Conservation (phyloP, 1,139 yeast species). For the Spathaspora sp. region DNA sequence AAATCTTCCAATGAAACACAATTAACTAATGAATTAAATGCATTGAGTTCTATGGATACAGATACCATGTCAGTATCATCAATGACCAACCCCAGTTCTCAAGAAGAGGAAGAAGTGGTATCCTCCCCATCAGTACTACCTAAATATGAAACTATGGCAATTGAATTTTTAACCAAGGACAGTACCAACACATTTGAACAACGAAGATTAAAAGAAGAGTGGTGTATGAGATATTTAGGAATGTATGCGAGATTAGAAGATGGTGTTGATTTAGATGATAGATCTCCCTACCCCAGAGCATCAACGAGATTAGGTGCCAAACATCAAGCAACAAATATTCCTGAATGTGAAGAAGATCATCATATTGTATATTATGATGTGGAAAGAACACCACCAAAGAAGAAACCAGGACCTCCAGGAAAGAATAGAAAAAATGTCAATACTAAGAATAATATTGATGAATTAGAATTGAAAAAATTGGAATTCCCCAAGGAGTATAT, state of each 20-base stretch:
- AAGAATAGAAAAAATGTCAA: constrained; percentile 17
- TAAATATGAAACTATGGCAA: constrained; percentile 61
- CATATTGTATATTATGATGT: constrained; percentile 68
- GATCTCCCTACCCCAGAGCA: constrained; percentile 78
- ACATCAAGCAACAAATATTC: constrained; percentile 67
- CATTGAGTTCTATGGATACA: constrained; percentile 18
- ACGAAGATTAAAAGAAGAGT: constrained; percentile 59
- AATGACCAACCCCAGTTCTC: constrained; percentile 4
- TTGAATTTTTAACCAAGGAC: constrained; percentile 50
- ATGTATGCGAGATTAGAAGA: constrained; percentile 76
- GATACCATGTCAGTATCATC: constrained; percentile 6
- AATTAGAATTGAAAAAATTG: constrained; percentile 35
- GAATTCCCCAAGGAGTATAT: constrained; percentile 49
- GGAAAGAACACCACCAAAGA: constrained; percentile 21
- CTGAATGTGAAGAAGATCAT: constrained; percentile 62
- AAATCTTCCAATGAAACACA: constrained; percentile 41
- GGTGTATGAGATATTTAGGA: constrained; percentile 83
- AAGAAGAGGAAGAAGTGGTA: constrained; percentile 13
- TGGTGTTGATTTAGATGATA: constrained; percentile 73
- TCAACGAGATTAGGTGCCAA: constrained; percentile 75
- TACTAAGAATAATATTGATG: constrained; percentile 19
- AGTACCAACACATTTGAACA: constrained; percentile 38
- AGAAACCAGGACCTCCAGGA: constrained; percentile 11
- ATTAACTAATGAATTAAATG: constrained; percentile 25
- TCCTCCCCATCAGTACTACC: constrained; percentile 33